Conservation (phyloP, 495 filamentous ascomycete species). For the Lasiosphaeria hispida region DNA sequence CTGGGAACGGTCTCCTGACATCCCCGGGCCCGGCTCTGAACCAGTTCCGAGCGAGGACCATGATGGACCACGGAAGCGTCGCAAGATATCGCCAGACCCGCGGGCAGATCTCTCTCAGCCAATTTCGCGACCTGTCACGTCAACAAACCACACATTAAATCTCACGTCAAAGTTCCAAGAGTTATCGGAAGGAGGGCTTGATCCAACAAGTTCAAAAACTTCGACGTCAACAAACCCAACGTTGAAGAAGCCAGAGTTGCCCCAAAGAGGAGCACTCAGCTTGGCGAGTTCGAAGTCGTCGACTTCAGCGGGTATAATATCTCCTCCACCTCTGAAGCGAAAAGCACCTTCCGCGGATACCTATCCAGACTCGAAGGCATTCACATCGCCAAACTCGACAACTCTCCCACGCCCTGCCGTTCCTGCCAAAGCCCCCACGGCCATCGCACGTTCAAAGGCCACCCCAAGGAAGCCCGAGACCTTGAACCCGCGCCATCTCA, state of each 20-base stretch:
- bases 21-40: neutral
- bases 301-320: slow-evolving; percentile 27
- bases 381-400: neutral
- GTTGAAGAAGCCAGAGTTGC: no score
- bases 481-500: slow-evolving; percentile 79
- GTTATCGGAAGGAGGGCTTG: no score
- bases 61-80: slow-evolving; percentile 31
- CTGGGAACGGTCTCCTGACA: slow-evolving; percentile 21
- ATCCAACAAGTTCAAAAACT: no score
- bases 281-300: neutral
- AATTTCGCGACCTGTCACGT: no score
- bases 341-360: slow-evolving; percentile 12
- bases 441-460: slow-evolving; percentile 11
- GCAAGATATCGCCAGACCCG: slow-evolving; percentile 23
- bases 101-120: neutral
- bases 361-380: neutral
- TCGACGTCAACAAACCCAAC: no score
- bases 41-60: slow-evolving; percentile 13
- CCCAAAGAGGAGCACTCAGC: no score
- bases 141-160: no score
- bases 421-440: neutral
- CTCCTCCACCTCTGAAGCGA: slow-evolving; percentile 35
- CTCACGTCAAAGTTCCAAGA: no score
- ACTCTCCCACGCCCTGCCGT: neutral
- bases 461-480: slow-evolving; percentile 44